phyloP scores from a whole-genome alignment of 192 early-diverging fungal species.

The Coemansia sp. region DNA sequence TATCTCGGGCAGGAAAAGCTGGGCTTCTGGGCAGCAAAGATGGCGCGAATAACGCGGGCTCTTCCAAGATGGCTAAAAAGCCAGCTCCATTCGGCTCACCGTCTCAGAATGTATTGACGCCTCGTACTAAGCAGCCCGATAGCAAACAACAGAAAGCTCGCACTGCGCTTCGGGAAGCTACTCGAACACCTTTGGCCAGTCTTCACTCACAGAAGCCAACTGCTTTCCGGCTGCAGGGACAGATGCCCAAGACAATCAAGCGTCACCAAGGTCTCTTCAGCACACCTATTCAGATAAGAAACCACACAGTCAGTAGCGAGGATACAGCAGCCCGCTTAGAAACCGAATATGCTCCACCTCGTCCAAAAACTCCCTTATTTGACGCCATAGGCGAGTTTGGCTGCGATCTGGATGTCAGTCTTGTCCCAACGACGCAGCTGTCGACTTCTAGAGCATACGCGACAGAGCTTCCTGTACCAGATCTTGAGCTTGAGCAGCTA shows the following conservation, averaged over 20 bases:
- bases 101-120: slow-evolving; percentile 17
- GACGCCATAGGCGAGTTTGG: slow-evolving; percentile 32
- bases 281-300: background rate
- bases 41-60: background rate
- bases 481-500: slow-evolving; percentile 25
- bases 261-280: slow-evolving; percentile 34
- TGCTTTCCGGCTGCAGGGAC: slow-evolving; percentile 1
- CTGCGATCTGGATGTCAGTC: slow-evolving; percentile 27
- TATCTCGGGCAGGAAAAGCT: slow-evolving; percentile 23
- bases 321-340: slow-evolving; percentile 10
- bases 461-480: slow-evolving; percentile 19
- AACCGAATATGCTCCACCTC: slow-evolving; percentile 40
- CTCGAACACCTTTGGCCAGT: slow-evolving; percentile 22
- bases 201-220: slow-evolving; percentile 3
- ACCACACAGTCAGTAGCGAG: background rate
- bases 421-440: slow-evolving; percentile 37
- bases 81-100: slow-evolving; percentile 25
- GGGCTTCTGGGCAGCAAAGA: slow-evolving; percentile 22
- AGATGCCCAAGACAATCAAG: slow-evolving; percentile 22
- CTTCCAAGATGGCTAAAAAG: slow-evolving; percentile 3
- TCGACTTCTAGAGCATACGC: slow-evolving; percentile 6
- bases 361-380: slow-evolving; percentile 6
- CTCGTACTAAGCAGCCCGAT: slow-evolving; percentile 16
- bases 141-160: slow-evolving; percentile 18
- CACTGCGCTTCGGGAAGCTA: slow-evolving; percentile 25